A percentile compares a stretch with the other conserved stretches of the same genome.
Conservation (phyloP, 129 eudicot genomes). For the Saposhnikovia divaricata region DNA sequence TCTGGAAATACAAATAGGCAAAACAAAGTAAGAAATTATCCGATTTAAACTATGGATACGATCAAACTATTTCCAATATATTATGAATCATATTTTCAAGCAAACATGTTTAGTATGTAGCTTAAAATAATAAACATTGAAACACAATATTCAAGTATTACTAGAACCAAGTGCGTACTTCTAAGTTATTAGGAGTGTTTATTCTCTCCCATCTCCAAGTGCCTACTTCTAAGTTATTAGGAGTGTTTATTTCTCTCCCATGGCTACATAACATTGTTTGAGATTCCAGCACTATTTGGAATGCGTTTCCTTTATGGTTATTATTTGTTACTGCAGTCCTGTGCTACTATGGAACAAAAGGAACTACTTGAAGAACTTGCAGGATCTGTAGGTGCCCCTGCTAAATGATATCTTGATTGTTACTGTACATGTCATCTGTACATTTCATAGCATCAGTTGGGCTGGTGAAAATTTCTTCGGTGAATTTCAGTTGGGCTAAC, state of each 20-base stretch:
- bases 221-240: background rate
- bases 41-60: background rate
- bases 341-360: slow-evolving; percentile 74
- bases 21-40: background rate
- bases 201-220: background rate
- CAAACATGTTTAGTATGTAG: background rate
- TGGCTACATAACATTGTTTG: background rate
- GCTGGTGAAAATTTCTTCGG: background rate
- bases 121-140: background rate
- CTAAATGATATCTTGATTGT: slow-evolving; percentile 15
- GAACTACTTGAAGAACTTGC: slow-evolving; percentile 91
- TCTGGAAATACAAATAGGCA: background rate
- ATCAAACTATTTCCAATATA: background rate
- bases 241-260: background rate
- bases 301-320: background rate
- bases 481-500: background rate
- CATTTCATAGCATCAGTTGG: background rate
- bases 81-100: background rate
- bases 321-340: slow-evolving; percentile 50
- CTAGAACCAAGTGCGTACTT: background rate
- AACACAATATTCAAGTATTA: background rate
- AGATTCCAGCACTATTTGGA: background rate
- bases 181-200: background rate
- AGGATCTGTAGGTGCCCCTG: slow-evolving; percentile 45
- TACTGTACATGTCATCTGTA: no score